Base-by-base conservation (phyloP, 768 basidiomycete species). In the Psilocybe sp. region DNA sequence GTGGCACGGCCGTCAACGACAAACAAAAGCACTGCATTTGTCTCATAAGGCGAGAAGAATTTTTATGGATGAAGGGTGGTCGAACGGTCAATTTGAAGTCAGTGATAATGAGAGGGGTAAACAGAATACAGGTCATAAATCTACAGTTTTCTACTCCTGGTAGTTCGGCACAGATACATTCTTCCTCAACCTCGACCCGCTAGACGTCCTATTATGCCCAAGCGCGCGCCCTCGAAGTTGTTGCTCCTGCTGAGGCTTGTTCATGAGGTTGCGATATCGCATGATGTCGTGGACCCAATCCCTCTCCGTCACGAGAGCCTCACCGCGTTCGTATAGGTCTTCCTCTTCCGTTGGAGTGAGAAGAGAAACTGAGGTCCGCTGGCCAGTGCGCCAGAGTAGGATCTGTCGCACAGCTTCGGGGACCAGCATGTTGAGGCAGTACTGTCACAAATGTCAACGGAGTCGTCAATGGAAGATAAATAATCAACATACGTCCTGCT, bases 321-420 rank as follows among this genome's bases (percentile, higher is more conserved):
- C 54, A 20, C 80, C 85, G 32, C 76, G 55, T 15, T 68, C 64
- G 56, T 81, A 81, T 16, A 92, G 60, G 43, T 63, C 65, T 52
- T 69, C 63, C 64, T 92, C 89, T 44, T 86, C 81, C 33, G 71
- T 70, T 0, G 61, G 59, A 2, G 78, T 64, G 10, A 86, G 73
- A 9, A 88, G 66, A 4, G 70, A 68, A 5, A 72, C 37, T 0
- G 77, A 75, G 1, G 64, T 74, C 20, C 89, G 85, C 33, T 75
- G 65, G 1, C 84, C 87, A 13, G 69, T 69, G 10, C 86, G 80
- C 85, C 87, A 90, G 12, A 89, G 67, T n/a, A 88, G 70, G 8
- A 92, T 71, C 59, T 92, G 89, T 38, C 84, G 70, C 36, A 87
- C 72, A 3, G 84, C 76, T 63, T 89, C 89, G 2, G 82, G 85